phyloP scores from a whole-genome alignment of 208 protist genomes.

The Herpetomonas tarakana region DNA sequence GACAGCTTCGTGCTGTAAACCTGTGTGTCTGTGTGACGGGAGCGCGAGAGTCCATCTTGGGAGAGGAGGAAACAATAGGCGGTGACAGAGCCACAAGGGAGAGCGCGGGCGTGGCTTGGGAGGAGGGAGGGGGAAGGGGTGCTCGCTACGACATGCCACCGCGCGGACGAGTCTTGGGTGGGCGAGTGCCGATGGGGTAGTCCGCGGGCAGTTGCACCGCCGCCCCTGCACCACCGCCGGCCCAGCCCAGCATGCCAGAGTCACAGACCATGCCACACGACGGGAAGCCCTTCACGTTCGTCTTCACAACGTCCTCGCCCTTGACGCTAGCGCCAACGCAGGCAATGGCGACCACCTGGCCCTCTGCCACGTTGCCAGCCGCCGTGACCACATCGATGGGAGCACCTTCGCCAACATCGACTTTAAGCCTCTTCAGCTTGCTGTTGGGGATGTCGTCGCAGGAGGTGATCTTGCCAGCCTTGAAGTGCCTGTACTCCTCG shows the following conservation, averaged over 20 bases:
- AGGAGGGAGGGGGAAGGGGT: neutral
- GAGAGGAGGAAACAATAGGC: neutral
- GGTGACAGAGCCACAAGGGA: neutral
- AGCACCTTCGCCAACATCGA: conserved; percentile 48
- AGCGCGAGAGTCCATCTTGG: no score
- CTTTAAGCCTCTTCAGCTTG: conserved; percentile 64
- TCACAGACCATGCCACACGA: conserved; percentile 82
- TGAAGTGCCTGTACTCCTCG: conserved; percentile 48
- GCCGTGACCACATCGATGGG: conserved; percentile 69
- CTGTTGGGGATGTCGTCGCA: conserved; percentile 54
- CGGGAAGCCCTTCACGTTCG: conserved; percentile 62
- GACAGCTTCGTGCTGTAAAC: no score
- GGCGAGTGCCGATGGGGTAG: conserved; percentile 26
- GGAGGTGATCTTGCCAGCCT: conserved; percentile 44
- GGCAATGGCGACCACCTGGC: conserved; percentile 55
- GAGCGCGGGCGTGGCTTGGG: neutral
- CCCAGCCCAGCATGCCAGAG: conserved; percentile 77
- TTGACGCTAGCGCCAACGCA: conserved; percentile 60
- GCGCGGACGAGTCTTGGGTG: conserved; percentile 40
- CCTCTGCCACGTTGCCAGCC: conserved; percentile 63
- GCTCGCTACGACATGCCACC: conserved; percentile 20
- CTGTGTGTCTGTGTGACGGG: no score
- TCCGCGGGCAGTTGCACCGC: conserved; percentile 53
- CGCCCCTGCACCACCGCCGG: conserved; percentile 52
- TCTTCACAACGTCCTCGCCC: conserved; percentile 52